phyloP scores from a whole-genome alignment of 495 filamentous ascomycete genomes.

The Penicillium daleae region DNA sequence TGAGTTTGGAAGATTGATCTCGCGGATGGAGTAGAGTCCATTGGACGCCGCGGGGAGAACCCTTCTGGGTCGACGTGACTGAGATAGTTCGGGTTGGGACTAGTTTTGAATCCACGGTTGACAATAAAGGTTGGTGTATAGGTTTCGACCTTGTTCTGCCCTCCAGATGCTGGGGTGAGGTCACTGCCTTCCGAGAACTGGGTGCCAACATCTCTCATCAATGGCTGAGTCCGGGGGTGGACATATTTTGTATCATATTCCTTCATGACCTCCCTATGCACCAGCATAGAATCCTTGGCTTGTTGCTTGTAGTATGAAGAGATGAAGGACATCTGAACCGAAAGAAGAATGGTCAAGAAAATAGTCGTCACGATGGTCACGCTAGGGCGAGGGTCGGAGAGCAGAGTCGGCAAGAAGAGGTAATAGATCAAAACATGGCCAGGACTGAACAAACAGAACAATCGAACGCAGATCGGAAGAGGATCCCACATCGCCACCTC shows the following conservation, averaged over 20 bases:
- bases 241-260: conserved; percentile 98
- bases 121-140: conserved; percentile 80
- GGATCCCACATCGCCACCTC: conserved; percentile 94
- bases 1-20: conserved; percentile 32
- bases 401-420: conserved; percentile 78
- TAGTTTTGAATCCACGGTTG: conserved; percentile 79
- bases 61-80: conserved; percentile 76
- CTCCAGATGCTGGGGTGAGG: conserved; percentile 47
- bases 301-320: conserved; percentile 77
- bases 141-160: conserved; percentile 62
- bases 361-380: conserved; percentile 82
- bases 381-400: conserved; percentile 77
- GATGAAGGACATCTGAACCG: conserved; percentile 74
- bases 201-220: conserved; percentile 81
- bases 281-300: conserved; percentile 77
- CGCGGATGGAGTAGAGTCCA: conserved; percentile 31
- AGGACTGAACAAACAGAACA: conserved; percentile 92
- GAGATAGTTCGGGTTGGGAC: conserved; percentile 86
- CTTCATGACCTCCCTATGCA: conserved; percentile 88
- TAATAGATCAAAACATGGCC: conserved; percentile 88
- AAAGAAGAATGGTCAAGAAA: conserved; percentile 69
- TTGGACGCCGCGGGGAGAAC: conserved; percentile 37
- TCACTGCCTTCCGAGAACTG: conserved; percentile 59
- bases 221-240: conserved; percentile 79
- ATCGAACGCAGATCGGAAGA: conserved; percentile 73